Evolutionary conservation across 2,329 filamentous ascomycete species (phyloP), one percentile per base, ranked within the genome.

Genomic region (Exophiala bonariae): DNA sequence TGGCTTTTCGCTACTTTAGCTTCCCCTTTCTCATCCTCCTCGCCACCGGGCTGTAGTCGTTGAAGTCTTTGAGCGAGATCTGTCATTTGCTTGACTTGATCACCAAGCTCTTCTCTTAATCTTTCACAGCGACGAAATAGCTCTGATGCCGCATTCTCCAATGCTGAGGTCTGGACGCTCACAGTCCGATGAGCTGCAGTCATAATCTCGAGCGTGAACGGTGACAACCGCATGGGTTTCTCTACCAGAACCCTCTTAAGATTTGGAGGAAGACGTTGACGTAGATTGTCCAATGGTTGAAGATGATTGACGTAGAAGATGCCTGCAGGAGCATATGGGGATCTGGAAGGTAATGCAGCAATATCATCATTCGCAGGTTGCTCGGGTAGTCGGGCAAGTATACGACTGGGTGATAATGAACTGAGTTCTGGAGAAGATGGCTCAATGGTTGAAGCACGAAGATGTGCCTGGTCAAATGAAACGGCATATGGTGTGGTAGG

Each of bases 91-190:
- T 65, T 66, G 20, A 77, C 57, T 54, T 77, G 74, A 35, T 74
- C 70, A 10, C 63, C 61, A 58, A 77, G 68, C 55, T 77, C 74
- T 11, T 69, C 67, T 47, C 67, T 66, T 34, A 77, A 54, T 14
- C 72, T 63, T 44, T 77, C 72, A 51, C 74, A 76, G n/a, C 74
- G 69, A 28, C 73, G 70, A 62, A 77, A 77, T n/a, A 77, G 62
- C 53, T 76, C 74, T 2, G 74, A 72, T 9, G 72, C 74, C 8
- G 74, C 74, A 47, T 66, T 61, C 44, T 74, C 71, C 4, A 77
- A 61, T 10, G 66, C 59, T 43, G 70, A 65, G 4, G 74, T 76
- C 54, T 77, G 70, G 18, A 64, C 58, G 23, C 71, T 71, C 16
- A 77, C 57, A 3, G 73, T 67, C 30, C 73, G 65, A 51, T 77